Base-by-base conservation (phyloP, 106 monocot species). In the Allium fistulosum region DNA sequence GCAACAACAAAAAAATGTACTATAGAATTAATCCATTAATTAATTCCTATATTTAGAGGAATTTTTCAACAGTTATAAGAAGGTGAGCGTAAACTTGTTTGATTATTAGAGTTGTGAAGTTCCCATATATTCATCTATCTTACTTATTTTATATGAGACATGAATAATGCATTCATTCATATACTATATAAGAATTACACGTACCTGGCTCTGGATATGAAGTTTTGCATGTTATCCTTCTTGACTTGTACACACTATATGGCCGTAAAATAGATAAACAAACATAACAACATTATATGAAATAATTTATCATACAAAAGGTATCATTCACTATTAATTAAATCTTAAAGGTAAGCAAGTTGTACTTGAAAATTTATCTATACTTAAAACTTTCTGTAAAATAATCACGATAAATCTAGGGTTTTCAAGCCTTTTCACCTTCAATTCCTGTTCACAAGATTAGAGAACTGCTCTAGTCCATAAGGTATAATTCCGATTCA, bases 361-460 rank as follows among this genome's bases (percentile, higher is more conserved):
- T 65, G 65, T 48, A 65, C 18, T 55, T 11, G 13, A 49, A 45
- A 9, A 17, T 26, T 3, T n/a, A n/a, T n/a, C n/a, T 2, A 55
- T 3, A 15, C 53, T 55, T n/a, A n/a, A n/a, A 15, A 65, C 48
- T 65, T 49, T 49, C 18, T 10, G 8, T 49, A 7, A 46, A 49
- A 65, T 48, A 17, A 12, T 65, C 65, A 65, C 65, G 65, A 65
- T 17, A 65, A 49, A 65, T 65, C 65, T 65, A 49, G 65, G 65
- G 48, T n/a, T 65, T 49, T 49, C 49, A 17, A 2, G 49, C 49
- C 49, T 49, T 65, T 8, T 65, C 48, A 37, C 65, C 9, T 14
- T 49, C 49, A 49, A 65, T 65, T 65, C 65, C 49, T 65, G 65
- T 48, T 49, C 65, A 65, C 65, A 65, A 48, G 65, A 49, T 65